phyloP scores from a whole-genome alignment of 345 rosid species.

The Camelina neglecta region DNA sequence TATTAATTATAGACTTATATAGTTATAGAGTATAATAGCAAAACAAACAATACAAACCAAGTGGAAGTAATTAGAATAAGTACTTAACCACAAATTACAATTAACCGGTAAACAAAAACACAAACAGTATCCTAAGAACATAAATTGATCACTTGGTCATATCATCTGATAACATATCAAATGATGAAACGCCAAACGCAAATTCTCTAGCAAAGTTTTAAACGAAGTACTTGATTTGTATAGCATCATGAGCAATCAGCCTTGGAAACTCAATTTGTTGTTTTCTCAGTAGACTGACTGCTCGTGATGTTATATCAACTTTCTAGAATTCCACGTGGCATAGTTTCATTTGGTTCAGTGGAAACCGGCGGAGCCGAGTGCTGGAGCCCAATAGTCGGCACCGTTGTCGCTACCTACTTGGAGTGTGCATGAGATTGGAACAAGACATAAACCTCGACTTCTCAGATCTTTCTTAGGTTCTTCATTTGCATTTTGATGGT shows the following conservation, averaged over 20 bases:
- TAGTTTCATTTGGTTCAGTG: conserved; percentile 42
- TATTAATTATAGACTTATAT: not conserved
- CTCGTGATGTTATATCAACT: conserved; percentile 91
- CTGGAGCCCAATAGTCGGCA: conserved; percentile 96
- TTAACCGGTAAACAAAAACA: conserved; percentile 18
- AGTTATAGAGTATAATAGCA: not conserved
- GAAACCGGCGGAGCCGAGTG: conserved; percentile 60
- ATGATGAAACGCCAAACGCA: conserved; percentile 29
- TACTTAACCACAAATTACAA: conserved; percentile 42
- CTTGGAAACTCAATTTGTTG: conserved; percentile 55
- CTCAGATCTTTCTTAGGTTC: conserved; percentile 71
- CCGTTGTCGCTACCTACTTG: conserved; percentile 89
- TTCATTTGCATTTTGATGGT: conserved; percentile 49
- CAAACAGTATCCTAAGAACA: conserved; percentile 30
- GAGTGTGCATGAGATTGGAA: conserved; percentile 86
- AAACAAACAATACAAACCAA: conserved; percentile 31
- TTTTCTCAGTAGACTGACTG: conserved; percentile 86
- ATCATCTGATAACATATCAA: conserved; percentile 18
- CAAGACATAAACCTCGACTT: conserved; percentile 94
- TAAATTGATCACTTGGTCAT: conserved; percentile 17
- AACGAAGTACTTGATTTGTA: conserved; percentile 45
- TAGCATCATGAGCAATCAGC: conserved; percentile 99
- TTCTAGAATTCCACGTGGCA: conserved; percentile 27
- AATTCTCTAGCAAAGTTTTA: conserved; percentile 18
- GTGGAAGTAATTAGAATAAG: conserved; percentile 32